Conservation (phyloP, 768 basidiomycete genomes). For the Epithele typhae region DNA sequence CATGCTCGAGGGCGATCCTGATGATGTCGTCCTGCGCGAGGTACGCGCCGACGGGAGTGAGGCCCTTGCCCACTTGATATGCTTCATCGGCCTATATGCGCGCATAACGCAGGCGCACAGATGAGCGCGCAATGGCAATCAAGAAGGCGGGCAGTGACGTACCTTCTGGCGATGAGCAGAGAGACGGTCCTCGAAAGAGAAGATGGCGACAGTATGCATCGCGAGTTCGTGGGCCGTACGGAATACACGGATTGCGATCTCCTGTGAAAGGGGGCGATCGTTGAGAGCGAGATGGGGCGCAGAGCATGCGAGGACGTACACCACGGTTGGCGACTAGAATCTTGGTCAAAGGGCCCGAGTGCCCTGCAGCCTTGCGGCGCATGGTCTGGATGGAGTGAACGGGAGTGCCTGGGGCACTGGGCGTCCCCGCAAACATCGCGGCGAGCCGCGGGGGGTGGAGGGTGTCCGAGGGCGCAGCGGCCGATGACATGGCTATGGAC, state of each 20-base stretch:
- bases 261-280: slow-evolving; percentile 40
- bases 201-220: slow-evolving; percentile 99
- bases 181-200: slow-evolving; percentile 94
- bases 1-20: slow-evolving; percentile 92
- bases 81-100: slow-evolving; percentile 90
- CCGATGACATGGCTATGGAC: slow-evolving; percentile 11
- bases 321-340: slow-evolving; percentile 91
- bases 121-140: too few relatives aligned
- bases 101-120: too few relatives aligned
- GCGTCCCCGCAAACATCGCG: slow-evolving; percentile 66
- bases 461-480: slow-evolving; percentile 14
- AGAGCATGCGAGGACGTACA: slow-evolving; percentile 46
- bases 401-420: slow-evolving; percentile 78
- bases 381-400: slow-evolving; percentile 90
- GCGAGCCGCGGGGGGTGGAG: slow-evolving; percentile 74
- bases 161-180: slow-evolving; percentile 98
- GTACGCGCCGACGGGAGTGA: slow-evolving; percentile 96
- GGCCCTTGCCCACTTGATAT: slow-evolving; percentile 94
- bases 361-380: slow-evolving; percentile 88
- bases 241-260: slow-evolving; percentile 99
- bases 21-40: slow-evolving; percentile 98
- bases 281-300: background rate
- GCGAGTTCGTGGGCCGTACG: slow-evolving; percentile 97
- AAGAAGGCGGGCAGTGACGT: too few relatives aligned
- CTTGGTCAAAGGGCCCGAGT: slow-evolving; percentile 85